These are phyloP conservation scores for Collybia mongolica DNA, from an alignment of 768 basidiomycete species.

Conservation along the genomic window DNA sequence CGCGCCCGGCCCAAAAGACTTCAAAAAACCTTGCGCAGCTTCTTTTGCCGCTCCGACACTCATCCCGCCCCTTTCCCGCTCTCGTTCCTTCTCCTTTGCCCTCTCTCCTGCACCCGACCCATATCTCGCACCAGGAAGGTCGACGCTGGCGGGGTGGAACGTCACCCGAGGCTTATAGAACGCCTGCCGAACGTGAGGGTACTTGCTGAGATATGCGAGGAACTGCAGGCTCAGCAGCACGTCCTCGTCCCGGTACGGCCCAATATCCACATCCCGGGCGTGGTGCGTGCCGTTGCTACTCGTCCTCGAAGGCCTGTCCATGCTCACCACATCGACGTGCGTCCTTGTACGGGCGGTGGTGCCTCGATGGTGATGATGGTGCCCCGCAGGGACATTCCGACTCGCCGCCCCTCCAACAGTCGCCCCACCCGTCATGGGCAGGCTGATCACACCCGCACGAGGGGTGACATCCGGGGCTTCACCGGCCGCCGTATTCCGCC, in stretches of 20 bases:
- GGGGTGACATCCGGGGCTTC: slow-evolving; percentile 59
- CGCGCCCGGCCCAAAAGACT: slow-evolving; percentile 32
- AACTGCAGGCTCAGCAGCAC: slow-evolving; percentile 89
- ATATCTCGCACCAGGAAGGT: slow-evolving; percentile 31
- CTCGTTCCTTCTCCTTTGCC: slow-evolving; percentile 30
- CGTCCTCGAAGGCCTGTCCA: slow-evolving; percentile 6
- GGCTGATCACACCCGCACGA: slow-evolving; percentile 54
- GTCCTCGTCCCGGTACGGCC: slow-evolving; percentile 92
- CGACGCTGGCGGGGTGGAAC: slow-evolving; percentile 75
- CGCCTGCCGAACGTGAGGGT: slow-evolving; percentile 93
- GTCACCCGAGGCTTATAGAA: slow-evolving; percentile 87
- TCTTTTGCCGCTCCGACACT: slow-evolving; percentile 5
- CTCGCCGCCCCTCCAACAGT: neutral
- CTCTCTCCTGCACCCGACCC: slow-evolving; percentile 8
- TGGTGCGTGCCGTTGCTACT: slow-evolving; percentile 1
- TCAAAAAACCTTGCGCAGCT: slow-evolving; percentile 37
- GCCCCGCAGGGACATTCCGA: slow-evolving; percentile 1
- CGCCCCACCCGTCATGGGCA: slow-evolving; percentile 37
- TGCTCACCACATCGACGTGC: slow-evolving; percentile 3
- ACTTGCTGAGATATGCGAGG: slow-evolving; percentile 95
- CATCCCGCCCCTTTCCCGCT: slow-evolving; percentile 11
- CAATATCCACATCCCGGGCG: slow-evolving; percentile 27
- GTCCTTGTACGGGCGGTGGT: slow-evolving; percentile 23
- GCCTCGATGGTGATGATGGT: slow-evolving; percentile 21
- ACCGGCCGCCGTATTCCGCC: slow-evolving; percentile 20